phyloP scores from a whole-genome alignment of 441 rosid species.

The Isatis lusitanica region DNA sequence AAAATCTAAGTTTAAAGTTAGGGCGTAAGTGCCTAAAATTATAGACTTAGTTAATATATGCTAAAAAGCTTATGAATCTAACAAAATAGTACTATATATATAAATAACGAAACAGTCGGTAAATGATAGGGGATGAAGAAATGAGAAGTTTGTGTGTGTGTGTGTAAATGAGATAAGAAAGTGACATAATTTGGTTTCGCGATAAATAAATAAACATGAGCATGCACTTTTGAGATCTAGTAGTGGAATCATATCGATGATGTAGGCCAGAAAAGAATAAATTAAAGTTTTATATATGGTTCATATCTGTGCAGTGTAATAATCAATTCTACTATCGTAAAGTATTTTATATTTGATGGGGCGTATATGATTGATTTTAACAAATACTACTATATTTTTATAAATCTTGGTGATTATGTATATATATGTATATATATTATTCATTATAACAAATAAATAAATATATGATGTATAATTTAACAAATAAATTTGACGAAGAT shows the following conservation, averaged over 20 bases:
- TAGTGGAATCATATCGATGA: slow-evolving; percentile 41
- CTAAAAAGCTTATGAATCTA: background rate
- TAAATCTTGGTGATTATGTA: background rate
- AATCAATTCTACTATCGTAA: slow-evolving; percentile 11
- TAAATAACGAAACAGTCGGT: background rate
- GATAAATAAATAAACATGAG: slow-evolving; percentile 30
- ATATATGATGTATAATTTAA: background rate
- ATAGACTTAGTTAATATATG: no score
- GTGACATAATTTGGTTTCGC: slow-evolving; percentile 21
- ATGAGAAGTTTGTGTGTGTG: background rate
- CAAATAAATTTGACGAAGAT: background rate
- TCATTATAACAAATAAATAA: background rate
- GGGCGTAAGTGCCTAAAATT: background rate
- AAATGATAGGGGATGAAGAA: slow-evolving; percentile 17
- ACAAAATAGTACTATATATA: background rate
- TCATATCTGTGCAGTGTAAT: slow-evolving; percentile 31
- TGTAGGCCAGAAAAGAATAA: slow-evolving; percentile 37
- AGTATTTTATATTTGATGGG: slow-evolving; percentile 27
- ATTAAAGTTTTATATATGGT: slow-evolving; percentile 31
- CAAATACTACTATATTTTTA: background rate
- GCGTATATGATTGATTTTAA: slow-evolving; percentile 2
- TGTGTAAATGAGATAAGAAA: slow-evolving; percentile 14
- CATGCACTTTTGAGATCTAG: slow-evolving; percentile 42
- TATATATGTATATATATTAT: background rate
- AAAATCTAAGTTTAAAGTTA: background rate